These are phyloP conservation scores for Globisporangium nunn DNA, from an alignment of 352 stramenopile genomes.

Conservation along the genomic window DNA sequence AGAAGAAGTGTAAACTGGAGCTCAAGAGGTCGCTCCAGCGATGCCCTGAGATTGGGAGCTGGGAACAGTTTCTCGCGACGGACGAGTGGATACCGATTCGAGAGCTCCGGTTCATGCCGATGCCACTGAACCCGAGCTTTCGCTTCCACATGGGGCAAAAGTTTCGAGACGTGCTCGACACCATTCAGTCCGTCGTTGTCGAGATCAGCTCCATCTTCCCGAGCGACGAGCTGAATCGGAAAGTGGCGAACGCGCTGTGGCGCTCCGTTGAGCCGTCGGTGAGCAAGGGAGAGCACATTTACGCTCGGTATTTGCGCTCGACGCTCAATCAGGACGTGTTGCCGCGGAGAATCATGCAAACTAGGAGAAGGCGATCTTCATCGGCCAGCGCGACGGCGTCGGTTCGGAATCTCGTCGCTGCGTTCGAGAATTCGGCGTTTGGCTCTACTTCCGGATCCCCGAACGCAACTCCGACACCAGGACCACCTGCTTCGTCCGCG, in stretches of 20 bases:
- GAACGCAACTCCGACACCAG: too few species aligned
- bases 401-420: conserved; percentile 17
- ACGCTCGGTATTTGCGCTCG: conserved; percentile 63
- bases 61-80: conserved; percentile 28
- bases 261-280: conserved; percentile 41
- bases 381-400: conserved; percentile 14
- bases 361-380: conserved; percentile 4
- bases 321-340: conserved; percentile 43
- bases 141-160: conserved; percentile 61
- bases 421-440: conserved; percentile 19
- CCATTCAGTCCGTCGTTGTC: conserved; percentile 50
- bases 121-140: conserved; percentile 52
- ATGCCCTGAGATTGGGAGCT: conserved; percentile 21
- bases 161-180: conserved; percentile 49
- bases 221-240: conserved; percentile 49
- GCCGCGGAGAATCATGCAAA: not conserved
- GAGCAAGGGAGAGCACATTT: conserved; percentile 62
- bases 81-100: conserved; percentile 52
- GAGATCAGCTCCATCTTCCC: conserved; percentile 74
- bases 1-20: conserved; percentile 56
- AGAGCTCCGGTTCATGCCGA: conserved; percentile 37
- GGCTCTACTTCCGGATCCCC: conserved; percentile 5
- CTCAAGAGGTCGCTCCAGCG: conserved; percentile 47
- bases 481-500: too few species aligned
- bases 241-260: conserved; percentile 51